phyloP scores from a whole-genome alignment of 2,329 filamentous ascomycete genomes.

The Ramularia collo-cygni region DNA sequence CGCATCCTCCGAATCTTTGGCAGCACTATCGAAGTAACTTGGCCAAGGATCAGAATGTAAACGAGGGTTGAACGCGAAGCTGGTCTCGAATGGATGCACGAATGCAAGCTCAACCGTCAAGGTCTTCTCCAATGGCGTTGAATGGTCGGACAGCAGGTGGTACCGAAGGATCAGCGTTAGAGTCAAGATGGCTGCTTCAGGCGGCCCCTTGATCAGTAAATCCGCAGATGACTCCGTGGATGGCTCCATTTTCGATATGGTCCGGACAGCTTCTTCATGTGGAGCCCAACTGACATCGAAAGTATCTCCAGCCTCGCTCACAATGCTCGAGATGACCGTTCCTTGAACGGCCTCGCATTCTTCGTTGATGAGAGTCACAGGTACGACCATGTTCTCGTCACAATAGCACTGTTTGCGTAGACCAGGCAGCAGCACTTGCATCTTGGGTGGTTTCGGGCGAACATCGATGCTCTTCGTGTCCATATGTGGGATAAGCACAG shows the following conservation, averaged over 20 bases:
- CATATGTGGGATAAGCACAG: conserved; percentile 29
- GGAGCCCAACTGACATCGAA: conserved; percentile 24
- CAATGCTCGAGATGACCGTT: conserved; percentile 53
- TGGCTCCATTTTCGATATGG: conserved; percentile 9
- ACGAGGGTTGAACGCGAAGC: conserved; percentile 77
- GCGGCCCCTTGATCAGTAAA: conserved; percentile 32
- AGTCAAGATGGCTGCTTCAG: conserved; percentile 52
- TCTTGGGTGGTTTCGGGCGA: conserved; percentile 83
- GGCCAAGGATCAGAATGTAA: conserved; percentile 78
- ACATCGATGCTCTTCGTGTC: conserved; percentile 59
- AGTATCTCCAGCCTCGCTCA: conserved; percentile 10
- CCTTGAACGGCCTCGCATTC: conserved; percentile 74
- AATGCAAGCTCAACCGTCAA: conserved; percentile 63
- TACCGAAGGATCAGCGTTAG: conserved; percentile 70
- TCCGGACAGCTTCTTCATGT: conserved; percentile 11
- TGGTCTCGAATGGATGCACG: conserved; percentile 81
- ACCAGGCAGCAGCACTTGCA: conserved; percentile 63
- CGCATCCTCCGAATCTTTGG: conserved; percentile 23
- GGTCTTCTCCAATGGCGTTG: conserved; percentile 72
- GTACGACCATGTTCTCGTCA: conserved; percentile 65
- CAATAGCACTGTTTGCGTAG: conserved; percentile 71
- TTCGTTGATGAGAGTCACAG: conserved; percentile 67
- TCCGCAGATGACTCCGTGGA: conserved; percentile 10
- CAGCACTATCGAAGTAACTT: conserved; percentile 62
- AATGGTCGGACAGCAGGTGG: conserved; percentile 68